Conservation (phyloP, 352 stramenopile species). For the Phytopythium mirpurense region DNA sequence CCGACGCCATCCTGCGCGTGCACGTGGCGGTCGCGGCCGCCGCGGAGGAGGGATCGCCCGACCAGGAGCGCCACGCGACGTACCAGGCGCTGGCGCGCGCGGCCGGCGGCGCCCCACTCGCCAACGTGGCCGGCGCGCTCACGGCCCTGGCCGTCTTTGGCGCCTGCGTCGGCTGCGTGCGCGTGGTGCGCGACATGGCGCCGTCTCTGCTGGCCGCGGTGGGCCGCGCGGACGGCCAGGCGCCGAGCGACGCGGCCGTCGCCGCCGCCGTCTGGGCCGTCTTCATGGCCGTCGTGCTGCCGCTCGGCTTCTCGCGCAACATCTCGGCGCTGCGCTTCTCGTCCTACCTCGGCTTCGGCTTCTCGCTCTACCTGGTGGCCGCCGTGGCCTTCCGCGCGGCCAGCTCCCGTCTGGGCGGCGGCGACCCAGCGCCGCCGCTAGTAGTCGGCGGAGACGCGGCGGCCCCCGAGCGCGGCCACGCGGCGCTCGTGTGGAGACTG, state of each 20-base stretch:
- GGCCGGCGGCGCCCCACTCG: slow-evolving; percentile 43
- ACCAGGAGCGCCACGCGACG: slow-evolving; percentile 42
- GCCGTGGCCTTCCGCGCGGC: slow-evolving; percentile 52
- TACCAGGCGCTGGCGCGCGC: slow-evolving; percentile 62
- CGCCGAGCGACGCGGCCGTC: slow-evolving; percentile 31
- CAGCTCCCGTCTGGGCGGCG: not conserved
- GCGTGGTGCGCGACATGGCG: slow-evolving; percentile 70
- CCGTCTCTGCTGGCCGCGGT: slow-evolving; percentile 41
- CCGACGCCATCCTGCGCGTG: slow-evolving; percentile 53
- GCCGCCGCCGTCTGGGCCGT: slow-evolving; percentile 41
- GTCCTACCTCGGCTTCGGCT: slow-evolving; percentile 66
- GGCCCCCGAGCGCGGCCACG: not conserved
- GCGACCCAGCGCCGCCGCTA: not conserved
- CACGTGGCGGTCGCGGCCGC: slow-evolving; percentile 44
- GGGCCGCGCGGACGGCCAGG: slow-evolving; percentile 15
- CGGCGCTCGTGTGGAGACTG: slow-evolving; percentile 35
- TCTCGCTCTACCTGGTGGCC: slow-evolving; percentile 63
- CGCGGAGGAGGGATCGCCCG: slow-evolving; percentile 8
- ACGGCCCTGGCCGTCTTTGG: slow-evolving; percentile 75
- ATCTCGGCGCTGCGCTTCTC: slow-evolving; percentile 72
- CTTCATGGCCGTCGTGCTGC: slow-evolving; percentile 57
- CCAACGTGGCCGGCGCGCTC: slow-evolving; percentile 45
- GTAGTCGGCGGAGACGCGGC: not conserved
- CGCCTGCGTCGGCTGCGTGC: slow-evolving; percentile 64
- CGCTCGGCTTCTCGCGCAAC: slow-evolving; percentile 53